Evolutionary conservation across 2,329 filamentous ascomycete genomes (phyloP), one percentile per base, ranked within the genome.

Genomic region (Colletotrichum tamarilloi): DNA sequence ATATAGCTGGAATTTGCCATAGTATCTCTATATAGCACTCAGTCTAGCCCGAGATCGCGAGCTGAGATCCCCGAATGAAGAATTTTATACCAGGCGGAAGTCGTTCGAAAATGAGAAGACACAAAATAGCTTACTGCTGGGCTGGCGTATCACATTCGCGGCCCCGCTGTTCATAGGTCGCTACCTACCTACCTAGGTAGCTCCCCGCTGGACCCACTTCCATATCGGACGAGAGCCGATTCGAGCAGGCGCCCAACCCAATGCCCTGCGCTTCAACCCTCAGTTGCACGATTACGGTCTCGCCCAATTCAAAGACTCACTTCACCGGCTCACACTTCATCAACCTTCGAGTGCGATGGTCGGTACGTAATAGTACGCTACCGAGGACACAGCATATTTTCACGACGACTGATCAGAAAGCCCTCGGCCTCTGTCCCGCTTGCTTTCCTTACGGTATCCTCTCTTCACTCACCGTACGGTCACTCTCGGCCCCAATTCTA

Each of bases 201-300:
- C 38, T 42, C 28, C 11, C 7, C 26, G 28, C 24, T 9, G 12
- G 49, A 56, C 49, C 62, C 62, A 55, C 30, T n/a, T 9, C 22
- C 30, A 8, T 8, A 12, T 49, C 62, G 62, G 62, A 56, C 49
- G 30, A 14, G 32, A 65, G 49, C 62, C 62, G 62, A 65, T 56
- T 65, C 49, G 62, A 56, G 22, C 22, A 53, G n/a, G 12, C 19
- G 24, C 26, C 42, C 8, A 19, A 49, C 19, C 32, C 11, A 35
- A 12, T 49, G 42, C 42, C 7, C 42, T 49, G 42, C 42, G 19
- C 42, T 49, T 49, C 28, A 62, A 38, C 35, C 22, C 12, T 52
- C 6, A 49, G 8, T 49, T 49, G 19, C 19, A 9, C 19, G 42
- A 49, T 49, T 49, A 8, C 42, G 19, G 42, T 49, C 42, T 22